These are phyloP conservation scores for Hirsutella rhossiliensis DNA, from an alignment of 2,329 filamentous ascomycete genomes.

Conservation along the genomic window DNA sequence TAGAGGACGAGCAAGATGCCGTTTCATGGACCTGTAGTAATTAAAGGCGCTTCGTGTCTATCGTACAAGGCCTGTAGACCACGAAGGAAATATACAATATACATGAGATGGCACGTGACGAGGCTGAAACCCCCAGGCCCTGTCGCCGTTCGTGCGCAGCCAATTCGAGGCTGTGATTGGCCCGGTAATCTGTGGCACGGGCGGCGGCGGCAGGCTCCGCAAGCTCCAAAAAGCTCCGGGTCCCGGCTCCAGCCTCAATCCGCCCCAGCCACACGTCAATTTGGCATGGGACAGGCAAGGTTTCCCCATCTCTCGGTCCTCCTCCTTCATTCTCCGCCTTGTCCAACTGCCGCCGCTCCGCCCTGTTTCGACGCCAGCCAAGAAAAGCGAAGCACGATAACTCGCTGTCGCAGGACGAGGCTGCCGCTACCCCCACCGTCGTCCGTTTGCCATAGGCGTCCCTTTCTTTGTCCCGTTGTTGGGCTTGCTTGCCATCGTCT, in stretches of 20 bases:
- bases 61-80: neutral
- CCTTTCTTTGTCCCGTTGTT: no score
- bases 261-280: conserved; percentile 1
- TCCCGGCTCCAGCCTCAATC: neutral
- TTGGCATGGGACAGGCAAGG: neutral
- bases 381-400: no score
- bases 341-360: neutral
- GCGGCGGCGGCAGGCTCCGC: neutral
- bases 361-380: neutral
- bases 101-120: neutral
- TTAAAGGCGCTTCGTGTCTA: no score
- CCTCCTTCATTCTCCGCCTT: neutral
- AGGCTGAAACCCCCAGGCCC: neutral
- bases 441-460: no score
- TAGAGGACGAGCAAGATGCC: no score
- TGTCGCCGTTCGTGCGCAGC: neutral
- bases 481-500: no score
- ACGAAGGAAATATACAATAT: no score
- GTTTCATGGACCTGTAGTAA: no score
- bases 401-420: no score
- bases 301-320: neutral
- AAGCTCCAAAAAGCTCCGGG: neutral
- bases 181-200: neutral
- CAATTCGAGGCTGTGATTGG: conserved; percentile 1
- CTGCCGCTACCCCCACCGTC: no score